Evolutionary conservation across 2,329 filamentous ascomycete species (phyloP).

Genomic region (Diplodia intermedia): DNA sequence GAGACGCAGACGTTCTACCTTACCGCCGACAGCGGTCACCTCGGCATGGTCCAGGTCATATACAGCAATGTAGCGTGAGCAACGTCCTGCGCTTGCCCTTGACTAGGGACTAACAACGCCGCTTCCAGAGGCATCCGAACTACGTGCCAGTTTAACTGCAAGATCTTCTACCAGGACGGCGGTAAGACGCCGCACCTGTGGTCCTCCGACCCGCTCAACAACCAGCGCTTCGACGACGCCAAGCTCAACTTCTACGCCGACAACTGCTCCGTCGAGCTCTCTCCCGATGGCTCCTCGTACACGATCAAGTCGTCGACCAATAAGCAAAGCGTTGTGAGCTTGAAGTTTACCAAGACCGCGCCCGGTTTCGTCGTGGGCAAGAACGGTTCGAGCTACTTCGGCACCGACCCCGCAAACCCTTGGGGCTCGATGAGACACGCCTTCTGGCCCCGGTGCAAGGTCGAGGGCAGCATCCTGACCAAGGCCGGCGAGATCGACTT

Average conservation of each 20-base stretch:
- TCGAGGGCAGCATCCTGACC: conserved; percentile 84
- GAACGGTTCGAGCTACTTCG: conserved; percentile 83
- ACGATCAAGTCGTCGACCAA: conserved; percentile 91
- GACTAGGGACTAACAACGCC: conserved; percentile 23
- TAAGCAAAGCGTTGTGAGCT: conserved; percentile 79
- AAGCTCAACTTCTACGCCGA: conserved; percentile 85
- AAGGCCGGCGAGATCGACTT: conserved; percentile 82
- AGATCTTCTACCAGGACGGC: conserved; percentile 80
- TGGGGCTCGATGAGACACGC: conserved; percentile 93
- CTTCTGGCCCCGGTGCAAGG: conserved; percentile 89
- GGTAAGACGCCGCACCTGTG: conserved; percentile 77
- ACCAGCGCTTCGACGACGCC: conserved; percentile 84
- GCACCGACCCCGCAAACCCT: conserved; percentile 82
- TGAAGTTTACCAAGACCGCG: conserved; percentile 76
- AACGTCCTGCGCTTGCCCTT: conserved; percentile 41
- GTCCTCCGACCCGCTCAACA: conserved; percentile 79
- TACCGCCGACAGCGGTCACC: conserved; percentile 75
- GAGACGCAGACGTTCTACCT: conserved; percentile 97
- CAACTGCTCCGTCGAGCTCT: conserved; percentile 83
- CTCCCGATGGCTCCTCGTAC: conserved; percentile 81
- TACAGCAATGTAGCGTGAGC: conserved; percentile 94
- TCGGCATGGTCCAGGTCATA: conserved; percentile 87
- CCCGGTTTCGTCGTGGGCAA: conserved; percentile 87
- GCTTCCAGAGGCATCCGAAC: conserved; percentile 78
- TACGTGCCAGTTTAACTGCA: conserved; percentile 92